These are phyloP conservation scores for Epicoccum sorghinum DNA, from an alignment of 2,329 filamentous ascomycete genomes.

Conservation along the genomic window DNA sequence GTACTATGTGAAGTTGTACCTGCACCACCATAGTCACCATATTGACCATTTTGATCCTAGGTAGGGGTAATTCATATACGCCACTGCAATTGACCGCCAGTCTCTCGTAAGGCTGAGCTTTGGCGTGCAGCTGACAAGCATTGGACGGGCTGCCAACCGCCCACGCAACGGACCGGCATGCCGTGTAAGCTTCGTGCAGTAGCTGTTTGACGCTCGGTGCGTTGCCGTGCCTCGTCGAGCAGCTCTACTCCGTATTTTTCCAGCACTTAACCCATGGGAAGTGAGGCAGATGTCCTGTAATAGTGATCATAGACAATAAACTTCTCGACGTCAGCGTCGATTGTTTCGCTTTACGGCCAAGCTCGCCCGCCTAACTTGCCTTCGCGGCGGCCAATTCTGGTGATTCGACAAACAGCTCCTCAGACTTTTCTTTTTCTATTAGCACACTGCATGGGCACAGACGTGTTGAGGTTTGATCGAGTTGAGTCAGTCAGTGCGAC, in stretches of 20 bases:
- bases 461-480: background rate
- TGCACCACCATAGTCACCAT: background rate
- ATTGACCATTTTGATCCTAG: too few species aligned
- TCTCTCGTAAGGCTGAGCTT: background rate
- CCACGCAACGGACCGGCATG: slow-evolving; percentile 8
- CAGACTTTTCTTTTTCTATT: background rate
- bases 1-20: background rate
- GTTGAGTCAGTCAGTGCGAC: background rate
- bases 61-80: background rate
- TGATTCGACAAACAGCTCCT: background rate
- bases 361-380: slow-evolving; percentile 16
- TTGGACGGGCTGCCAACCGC: background rate
- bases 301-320: background rate
- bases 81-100: background rate
- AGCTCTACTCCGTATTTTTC: too few species aligned
- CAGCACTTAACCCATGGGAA: too few species aligned
- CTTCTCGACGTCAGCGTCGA: background rate
- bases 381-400: background rate
- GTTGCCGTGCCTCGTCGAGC: background rate
- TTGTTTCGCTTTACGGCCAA: slow-evolving; percentile 7
- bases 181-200: slow-evolving; percentile 7
- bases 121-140: slow-evolving; percentile 4
- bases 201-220: background rate
- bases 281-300: background rate
- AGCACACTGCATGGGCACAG: background rate